phyloP scores from a whole-genome alignment of 2,329 filamentous ascomycete species.

The Aspergillus texensis region DNA sequence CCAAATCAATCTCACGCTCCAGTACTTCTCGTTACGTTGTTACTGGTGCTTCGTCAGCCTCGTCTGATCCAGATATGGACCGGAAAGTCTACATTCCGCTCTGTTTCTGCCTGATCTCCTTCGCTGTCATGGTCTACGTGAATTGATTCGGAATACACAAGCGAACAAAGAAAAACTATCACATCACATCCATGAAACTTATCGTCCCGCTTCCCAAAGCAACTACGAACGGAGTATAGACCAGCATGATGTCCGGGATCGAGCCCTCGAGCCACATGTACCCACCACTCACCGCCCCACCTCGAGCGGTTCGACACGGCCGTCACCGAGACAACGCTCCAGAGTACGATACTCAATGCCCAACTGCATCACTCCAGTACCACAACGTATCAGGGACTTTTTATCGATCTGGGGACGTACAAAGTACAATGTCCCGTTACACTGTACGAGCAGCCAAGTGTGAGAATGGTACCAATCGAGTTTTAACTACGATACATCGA shows the following conservation, averaged over 20 bases:
- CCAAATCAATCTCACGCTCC: conserved; percentile 17
- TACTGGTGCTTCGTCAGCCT: conserved; percentile 10
- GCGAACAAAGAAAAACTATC: background rate
- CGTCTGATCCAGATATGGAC: conserved; percentile 31
- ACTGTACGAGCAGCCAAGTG: background rate
- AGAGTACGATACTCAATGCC: background rate
- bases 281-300: background rate
- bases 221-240: background rate
- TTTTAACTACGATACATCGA: background rate
- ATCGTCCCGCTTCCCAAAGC: background rate
- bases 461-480: background rate
- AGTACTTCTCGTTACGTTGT: conserved; percentile 16
- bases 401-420: background rate
- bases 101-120: conserved; percentile 41
- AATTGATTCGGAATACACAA: conserved; percentile 24
- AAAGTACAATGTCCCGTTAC: background rate
- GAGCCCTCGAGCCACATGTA: background rate
- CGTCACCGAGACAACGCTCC: background rate
- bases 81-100: conserved; percentile 39
- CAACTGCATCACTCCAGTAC: background rate
- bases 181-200: background rate
- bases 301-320: background rate
- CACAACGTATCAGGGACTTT: background rate
- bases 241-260: background rate
- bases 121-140: conserved; percentile 40